Evolutionary conservation across 345 rosid genomes (phyloP).

Genomic region (Eucalyptus polyanthemos): DNA sequence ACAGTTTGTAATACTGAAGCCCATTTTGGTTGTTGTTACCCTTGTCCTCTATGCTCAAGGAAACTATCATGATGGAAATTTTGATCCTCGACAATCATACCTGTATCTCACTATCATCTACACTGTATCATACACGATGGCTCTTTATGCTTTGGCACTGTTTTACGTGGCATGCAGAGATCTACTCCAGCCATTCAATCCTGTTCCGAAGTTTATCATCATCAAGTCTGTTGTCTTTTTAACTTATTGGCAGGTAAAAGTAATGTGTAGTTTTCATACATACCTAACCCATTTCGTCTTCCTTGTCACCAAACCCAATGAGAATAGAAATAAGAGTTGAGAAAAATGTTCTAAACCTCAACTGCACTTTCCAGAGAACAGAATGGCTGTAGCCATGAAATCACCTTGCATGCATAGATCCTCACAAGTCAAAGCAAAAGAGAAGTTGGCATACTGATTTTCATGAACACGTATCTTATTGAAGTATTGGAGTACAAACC

Average conservation of each 20-base stretch:
- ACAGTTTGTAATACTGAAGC: conserved; percentile 97
- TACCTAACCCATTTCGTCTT: background rate
- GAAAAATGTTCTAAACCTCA: background rate
- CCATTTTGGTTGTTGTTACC: conserved; percentile 78
- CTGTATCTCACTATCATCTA: conserved; percentile 90
- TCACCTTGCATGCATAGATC: background rate
- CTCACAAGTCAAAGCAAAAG: background rate
- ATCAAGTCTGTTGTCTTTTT: conserved; percentile 95
- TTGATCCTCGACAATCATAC: conserved; percentile 79
- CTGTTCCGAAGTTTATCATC: conserved; percentile 91
- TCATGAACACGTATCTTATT: background rate
- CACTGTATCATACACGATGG: conserved; percentile 81
- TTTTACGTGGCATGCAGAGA: conserved; percentile 97
- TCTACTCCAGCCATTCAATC: conserved; percentile 97
- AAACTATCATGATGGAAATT: conserved; percentile 93
- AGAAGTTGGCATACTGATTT: background rate
- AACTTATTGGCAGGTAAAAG: conserved; percentile 93
- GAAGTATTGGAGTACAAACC: background rate
- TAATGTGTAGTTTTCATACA: background rate
- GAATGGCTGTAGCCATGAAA: background rate
- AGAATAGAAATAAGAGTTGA: background rate
- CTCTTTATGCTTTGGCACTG: conserved; percentile 78
- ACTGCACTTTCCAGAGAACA: background rate
- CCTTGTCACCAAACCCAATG: background rate
- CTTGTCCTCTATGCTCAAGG: conserved; percentile 89